Conservation (phyloP, 2,329 filamentous ascomycete species). For the Helminthosporium solani region DNA sequence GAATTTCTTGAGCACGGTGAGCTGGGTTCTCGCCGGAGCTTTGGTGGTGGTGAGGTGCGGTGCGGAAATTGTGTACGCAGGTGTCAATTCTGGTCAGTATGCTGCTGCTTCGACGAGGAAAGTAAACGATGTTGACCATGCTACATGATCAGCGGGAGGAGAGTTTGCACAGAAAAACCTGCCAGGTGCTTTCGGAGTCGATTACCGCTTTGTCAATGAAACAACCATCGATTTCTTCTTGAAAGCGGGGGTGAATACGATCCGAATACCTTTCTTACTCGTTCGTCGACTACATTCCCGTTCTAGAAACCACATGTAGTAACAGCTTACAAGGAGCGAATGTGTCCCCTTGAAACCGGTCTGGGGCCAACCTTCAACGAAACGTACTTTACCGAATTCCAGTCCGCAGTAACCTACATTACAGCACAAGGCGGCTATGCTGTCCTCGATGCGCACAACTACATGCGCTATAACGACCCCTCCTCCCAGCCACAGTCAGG, state of each 20-base stretch:
- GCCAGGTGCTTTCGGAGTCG: constrained; percentile 52
- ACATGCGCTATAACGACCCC: constrained; percentile 56
- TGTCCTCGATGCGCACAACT: constrained; percentile 55
- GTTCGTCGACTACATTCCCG: constrained; percentile 6
- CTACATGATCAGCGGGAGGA: constrained; percentile 16
- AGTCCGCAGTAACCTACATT: constrained; percentile 53
- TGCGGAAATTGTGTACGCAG: constrained; percentile 23
- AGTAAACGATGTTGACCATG: constrained; percentile 1
- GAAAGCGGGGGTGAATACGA: constrained; percentile 31
- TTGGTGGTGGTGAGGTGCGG: constrained; percentile 6
- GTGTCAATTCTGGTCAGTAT: constrained; percentile 22
- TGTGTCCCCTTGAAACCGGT: constrained; percentile 50
- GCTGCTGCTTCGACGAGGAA: not conserved
- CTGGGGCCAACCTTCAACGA: constrained; percentile 54
- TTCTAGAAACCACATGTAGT: not conserved
- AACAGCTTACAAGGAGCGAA: constrained; percentile 43
- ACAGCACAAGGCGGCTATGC: constrained; percentile 49
- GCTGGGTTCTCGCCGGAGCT: constrained; percentile 13
- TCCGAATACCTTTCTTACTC: constrained; percentile 51
- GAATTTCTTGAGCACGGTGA: constrained; percentile 5
- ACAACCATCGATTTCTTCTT: constrained; percentile 33
- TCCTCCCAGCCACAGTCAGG: constrained; percentile 51
- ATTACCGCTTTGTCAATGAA: constrained; percentile 54
- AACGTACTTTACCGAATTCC: constrained; percentile 50
- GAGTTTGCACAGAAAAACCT: constrained; percentile 34